Percentiles rank a stretch among this genome's conserved stretches.
These are phyloP conservation scores for Cladophialophora carrionii DNA, from an alignment of 2,329 filamentous ascomycete genomes.

Conservation along the genomic window DNA sequence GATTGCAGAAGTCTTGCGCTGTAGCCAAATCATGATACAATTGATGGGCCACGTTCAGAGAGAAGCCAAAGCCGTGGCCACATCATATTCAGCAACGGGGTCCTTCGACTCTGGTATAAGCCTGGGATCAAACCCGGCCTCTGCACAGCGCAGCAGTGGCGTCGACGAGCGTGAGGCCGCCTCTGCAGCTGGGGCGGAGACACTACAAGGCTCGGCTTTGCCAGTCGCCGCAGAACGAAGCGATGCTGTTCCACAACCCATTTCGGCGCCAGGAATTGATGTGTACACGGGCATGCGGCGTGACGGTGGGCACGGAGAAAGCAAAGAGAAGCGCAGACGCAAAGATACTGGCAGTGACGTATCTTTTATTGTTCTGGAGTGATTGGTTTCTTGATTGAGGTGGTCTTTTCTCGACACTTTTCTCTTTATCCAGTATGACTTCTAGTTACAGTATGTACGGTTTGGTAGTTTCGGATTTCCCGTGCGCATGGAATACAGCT, in stretches of 20 bases:
- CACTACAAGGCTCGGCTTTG: background rate
- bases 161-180: background rate
- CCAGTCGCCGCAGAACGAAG: background rate
- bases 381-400: background rate
- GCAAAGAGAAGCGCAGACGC: background rate
- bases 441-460: background rate
- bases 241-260: background rate
- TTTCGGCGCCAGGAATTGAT: slow-evolving; percentile 2
- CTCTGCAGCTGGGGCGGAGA: background rate
- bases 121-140: background rate
- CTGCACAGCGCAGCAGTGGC: background rate
- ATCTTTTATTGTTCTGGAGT: slow-evolving; percentile 7
- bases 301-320: background rate
- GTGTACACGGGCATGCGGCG: slow-evolving; percentile 2
- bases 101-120: slow-evolving; percentile 3
- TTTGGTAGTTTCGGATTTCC: background rate
- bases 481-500: background rate
- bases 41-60: slow-evolving; percentile 22
- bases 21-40: slow-evolving; percentile 19
- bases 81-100: background rate
- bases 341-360: slow-evolving; percentile 2
- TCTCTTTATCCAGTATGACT: background rate
- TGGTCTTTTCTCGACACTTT: background rate
- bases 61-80: slow-evolving; percentile 13
- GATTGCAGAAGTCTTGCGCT: slow-evolving; percentile 21